phyloP scores from a whole-genome alignment of 2,329 filamentous ascomycete genomes.

The Berkeleyomyces basicola region DNA sequence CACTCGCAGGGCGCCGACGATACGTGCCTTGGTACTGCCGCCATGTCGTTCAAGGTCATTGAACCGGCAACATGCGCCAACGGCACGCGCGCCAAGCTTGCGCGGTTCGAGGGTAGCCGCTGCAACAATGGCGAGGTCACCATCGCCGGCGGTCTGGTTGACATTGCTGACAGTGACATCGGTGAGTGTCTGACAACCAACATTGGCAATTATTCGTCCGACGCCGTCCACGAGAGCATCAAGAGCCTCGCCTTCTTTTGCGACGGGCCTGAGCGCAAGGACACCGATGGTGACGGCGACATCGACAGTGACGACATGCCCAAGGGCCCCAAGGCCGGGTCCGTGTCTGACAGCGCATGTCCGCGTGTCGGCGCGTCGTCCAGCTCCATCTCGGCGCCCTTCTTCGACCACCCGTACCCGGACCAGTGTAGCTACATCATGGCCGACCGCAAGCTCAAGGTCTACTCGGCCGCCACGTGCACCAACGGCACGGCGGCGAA shows the following conservation, averaged over 20 bases:
- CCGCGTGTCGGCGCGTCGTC: slow-evolving; percentile 1
- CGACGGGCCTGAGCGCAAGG: slow-evolving; percentile 9
- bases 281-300: slow-evolving; percentile 7
- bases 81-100: slow-evolving; percentile 14
- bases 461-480: slow-evolving; percentile 12
- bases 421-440: slow-evolving; percentile 14
- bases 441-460: slow-evolving; percentile 11
- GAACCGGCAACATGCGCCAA: slow-evolving; percentile 13
- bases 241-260: slow-evolving; percentile 13
- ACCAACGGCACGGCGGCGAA: slow-evolving; percentile 16
- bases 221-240: slow-evolving; percentile 9
- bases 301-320: slow-evolving; percentile 7
- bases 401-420: slow-evolving; percentile 13
- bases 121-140: slow-evolving; percentile 14
- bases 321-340: slow-evolving; percentile 10
- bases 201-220: slow-evolving; percentile 8
- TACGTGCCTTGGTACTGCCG: slow-evolving; percentile 12
- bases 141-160: slow-evolving; percentile 11
- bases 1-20: slow-evolving; percentile 12
- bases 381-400: slow-evolving; percentile 3
- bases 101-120: slow-evolving; percentile 13
- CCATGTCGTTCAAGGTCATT: slow-evolving; percentile 12
- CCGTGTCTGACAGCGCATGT: slow-evolving; percentile 12
- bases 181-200: slow-evolving; percentile 5
- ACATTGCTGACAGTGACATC: slow-evolving; percentile 12